phyloP scores from a whole-genome alignment of 1,284 basidiomycete genomes.

The Exobasidium cylindrosporum region DNA sequence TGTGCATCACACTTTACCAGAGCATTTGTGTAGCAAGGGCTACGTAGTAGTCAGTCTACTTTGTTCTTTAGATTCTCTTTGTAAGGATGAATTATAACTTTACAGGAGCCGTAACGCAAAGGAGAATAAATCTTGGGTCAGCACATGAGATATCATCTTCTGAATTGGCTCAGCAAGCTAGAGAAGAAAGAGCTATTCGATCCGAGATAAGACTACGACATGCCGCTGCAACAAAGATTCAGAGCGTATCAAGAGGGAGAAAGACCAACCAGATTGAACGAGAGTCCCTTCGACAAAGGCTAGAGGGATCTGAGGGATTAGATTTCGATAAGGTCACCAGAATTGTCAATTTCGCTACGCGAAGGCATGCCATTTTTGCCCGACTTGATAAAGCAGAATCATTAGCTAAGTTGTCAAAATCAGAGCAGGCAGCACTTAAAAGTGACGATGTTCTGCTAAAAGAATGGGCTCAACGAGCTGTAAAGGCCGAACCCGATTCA shows the following conservation, averaged over 20 bases:
- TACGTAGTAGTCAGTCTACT: no score
- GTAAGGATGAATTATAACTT: slow-evolving; percentile 13
- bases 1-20: no score
- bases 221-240: slow-evolving; percentile 11
- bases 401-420: neutral
- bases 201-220: neutral
- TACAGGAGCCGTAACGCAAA: slow-evolving; percentile 10
- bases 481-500: neutral
- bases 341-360: neutral
- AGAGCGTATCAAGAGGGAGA: slow-evolving; percentile 10
- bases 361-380: neutral
- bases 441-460: neutral
- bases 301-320: neutral
- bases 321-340: neutral
- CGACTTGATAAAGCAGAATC: neutral
- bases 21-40: no score
- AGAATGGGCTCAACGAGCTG: neutral
- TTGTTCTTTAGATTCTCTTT: no score
- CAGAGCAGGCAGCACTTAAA: neutral
- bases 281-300: slow-evolving; percentile 2
- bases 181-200: slow-evolving; percentile 10
- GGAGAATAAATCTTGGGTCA: slow-evolving; percentile 18
- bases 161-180: slow-evolving; percentile 12
- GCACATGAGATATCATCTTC: slow-evolving; percentile 2
- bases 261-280: neutral